These are phyloP conservation scores for Canariomyces notabilis DNA, from an alignment of 2,329 filamentous ascomycete genomes.

Conservation along the genomic window DNA sequence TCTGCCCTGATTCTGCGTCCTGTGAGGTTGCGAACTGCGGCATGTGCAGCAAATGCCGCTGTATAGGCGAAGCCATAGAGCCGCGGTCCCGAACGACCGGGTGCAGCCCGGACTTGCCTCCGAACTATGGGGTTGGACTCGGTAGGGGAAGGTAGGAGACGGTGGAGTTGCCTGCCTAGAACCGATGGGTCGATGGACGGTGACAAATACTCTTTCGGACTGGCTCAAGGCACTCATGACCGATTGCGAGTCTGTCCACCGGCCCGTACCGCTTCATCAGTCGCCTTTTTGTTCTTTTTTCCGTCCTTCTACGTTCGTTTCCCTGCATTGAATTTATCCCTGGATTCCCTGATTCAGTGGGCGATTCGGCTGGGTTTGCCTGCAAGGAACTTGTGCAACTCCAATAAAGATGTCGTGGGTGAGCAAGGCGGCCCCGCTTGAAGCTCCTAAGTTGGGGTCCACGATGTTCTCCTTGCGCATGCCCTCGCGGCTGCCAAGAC, in stretches of 20 bases:
- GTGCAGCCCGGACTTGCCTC: conserved; percentile 5
- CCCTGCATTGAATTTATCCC: neutral
- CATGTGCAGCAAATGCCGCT: too few relatives aligned
- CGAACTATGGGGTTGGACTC: too few relatives aligned
- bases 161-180: conserved; percentile 2
- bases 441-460: too few relatives aligned
- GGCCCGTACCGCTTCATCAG: too few relatives aligned
- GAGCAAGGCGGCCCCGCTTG: neutral
- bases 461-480: too few relatives aligned
- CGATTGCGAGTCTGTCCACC: too few relatives aligned
- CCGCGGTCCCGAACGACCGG: conserved; percentile 8
- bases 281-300: neutral
- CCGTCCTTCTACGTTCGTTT: neutral
- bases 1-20: neutral
- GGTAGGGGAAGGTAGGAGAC: conserved; percentile 2
- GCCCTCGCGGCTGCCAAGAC: too few relatives aligned
- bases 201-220: neutral
- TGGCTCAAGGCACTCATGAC: neutral
- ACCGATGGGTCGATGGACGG: neutral
- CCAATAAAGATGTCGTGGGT: conserved; percentile 10
- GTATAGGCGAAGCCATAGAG: neutral
- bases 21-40: too few relatives aligned
- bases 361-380: neutral
- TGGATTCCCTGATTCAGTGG: neutral
- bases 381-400: conserved; percentile 22